These are phyloP conservation scores for Xylaria sp. DNA, from an alignment of 2,329 filamentous ascomycete genomes.

Conservation along the genomic window DNA sequence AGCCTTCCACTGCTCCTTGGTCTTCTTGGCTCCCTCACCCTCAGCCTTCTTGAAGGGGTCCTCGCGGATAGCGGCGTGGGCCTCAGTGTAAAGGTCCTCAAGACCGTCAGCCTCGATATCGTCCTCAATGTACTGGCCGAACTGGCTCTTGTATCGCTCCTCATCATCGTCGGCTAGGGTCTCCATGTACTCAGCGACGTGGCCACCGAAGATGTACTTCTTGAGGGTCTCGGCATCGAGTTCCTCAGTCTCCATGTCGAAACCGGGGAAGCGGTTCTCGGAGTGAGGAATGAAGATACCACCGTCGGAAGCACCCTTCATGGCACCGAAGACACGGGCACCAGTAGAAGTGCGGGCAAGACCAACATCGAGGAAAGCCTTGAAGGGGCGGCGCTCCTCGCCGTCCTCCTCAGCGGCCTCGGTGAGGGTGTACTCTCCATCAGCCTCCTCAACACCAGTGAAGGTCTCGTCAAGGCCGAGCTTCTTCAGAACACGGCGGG, in stretches of 20 bases:
- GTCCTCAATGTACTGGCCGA: conserved; percentile 97
- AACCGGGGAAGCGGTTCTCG: conserved; percentile 99
- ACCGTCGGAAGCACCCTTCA: conserved; percentile 99
- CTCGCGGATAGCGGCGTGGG: conserved; percentile 96
- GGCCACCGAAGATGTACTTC: conserved; percentile 99
- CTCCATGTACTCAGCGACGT: conserved; percentile 99
- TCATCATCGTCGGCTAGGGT: conserved; percentile 98
- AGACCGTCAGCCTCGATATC: conserved; percentile 96
- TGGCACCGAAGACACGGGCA: conserved; percentile 98
- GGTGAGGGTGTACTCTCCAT: conserved; percentile 95
- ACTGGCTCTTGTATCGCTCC: conserved; percentile 99
- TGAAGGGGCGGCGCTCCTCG: conserved; percentile 97
- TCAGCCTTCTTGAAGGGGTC: conserved; percentile 96
- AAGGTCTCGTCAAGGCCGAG: conserved; percentile 94
- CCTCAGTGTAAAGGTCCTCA: conserved; percentile 95
- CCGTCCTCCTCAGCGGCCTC: conserved; percentile 93
- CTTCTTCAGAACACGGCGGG: conserved; percentile 97
- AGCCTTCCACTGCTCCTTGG: conserved; percentile 96
- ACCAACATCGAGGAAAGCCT: conserved; percentile 98
- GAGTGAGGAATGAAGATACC: conserved; percentile 98
- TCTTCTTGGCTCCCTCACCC: conserved; percentile 83
- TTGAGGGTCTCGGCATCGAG: conserved; percentile 96
- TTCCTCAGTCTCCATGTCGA: conserved; percentile 97
- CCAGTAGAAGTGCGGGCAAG: conserved; percentile 96
- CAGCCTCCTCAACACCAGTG: conserved; percentile 93